Base-by-base conservation (phyloP, 2,329 filamentous ascomycete genomes). In the Sporothrix phasma region DNA sequence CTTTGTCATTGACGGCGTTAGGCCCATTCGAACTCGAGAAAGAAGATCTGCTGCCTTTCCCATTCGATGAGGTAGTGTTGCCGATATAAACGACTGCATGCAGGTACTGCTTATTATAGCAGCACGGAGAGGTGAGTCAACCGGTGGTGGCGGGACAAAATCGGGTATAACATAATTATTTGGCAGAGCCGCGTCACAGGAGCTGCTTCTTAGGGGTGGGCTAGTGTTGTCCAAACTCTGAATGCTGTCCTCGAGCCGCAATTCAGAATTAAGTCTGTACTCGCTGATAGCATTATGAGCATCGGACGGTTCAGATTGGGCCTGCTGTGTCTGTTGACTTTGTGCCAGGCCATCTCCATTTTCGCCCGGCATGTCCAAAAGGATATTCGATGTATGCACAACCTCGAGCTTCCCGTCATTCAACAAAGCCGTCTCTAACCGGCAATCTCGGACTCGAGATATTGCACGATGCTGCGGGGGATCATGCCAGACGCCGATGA, bases 401-500 rank as follows among this genome's bases (percentile, higher is more conserved):
- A 67, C 64, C 43, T 67, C 66, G 15, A 67, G 66, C 66, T 67
- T 62, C n/a, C 62, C 72, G 66, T 71, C 70, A 31, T 70, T 62
- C 3, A 70, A 66, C 51, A 73, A 68, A 47, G 72, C 71, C 17
- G 68, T 70, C 66, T 74, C 72, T 17, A 74, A 67, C 13, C 70
- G 70, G 72, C 72, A 65, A 74, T 73, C 67, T 74, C 72, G 15
- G 71, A 67, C 64, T 73, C 72, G 2, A 74, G 68, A 67, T 72
- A 69, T 65, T 73, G 72, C 22, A 74, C 72, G 13, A 74, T 72
- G 65, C 72, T 73, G 54, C 72, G 70, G 4, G 72, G 72, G 8
- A 73, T 26, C 13, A 34, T 68, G 49, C 70, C 69, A 19, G 49
- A 10, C 19, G 46, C 7, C 5, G 53, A 34, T 5, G 51, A 41